Evolutionary conservation across 306 rosid genomes (phyloP).

Genomic region (Acacia crassicarpa): DNA sequence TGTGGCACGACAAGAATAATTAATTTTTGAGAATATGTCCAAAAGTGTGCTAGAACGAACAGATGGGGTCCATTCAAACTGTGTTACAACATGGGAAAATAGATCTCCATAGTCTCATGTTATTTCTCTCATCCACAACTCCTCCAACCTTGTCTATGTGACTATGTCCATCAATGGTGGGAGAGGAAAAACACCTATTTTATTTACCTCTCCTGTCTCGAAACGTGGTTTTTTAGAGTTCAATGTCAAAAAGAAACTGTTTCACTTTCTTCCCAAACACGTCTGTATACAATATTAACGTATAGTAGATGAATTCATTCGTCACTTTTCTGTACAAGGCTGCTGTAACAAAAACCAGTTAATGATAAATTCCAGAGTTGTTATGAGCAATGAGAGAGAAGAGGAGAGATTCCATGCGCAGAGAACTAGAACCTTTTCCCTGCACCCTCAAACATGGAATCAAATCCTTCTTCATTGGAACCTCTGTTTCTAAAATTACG

Average conservation of each 20-base stretch:
- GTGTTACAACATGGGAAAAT: constrained; percentile 27
- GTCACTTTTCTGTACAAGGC: neutral
- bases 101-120: neutral
- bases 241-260: neutral
- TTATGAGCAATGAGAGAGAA: neutral
- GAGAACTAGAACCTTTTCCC: neutral
- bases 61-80: constrained; percentile 35
- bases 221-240: neutral
- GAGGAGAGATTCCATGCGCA: neutral
- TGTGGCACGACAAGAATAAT: constrained; percentile 38
- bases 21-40: constrained; percentile 29
- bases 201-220: constrained; percentile 18
- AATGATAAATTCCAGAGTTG: no score
- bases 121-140: neutral
- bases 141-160: constrained; percentile 18
- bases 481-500: no score
- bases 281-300: neutral
- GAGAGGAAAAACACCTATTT: constrained; percentile 33
- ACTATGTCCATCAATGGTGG: constrained; percentile 40
- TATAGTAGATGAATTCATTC: neutral
- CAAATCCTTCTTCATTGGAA: neutral
- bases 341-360: neutral
- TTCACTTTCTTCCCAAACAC: neutral
- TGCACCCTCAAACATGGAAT: neutral
- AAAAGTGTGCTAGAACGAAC: constrained; percentile 28